Evolutionary conservation across 768 basidiomycete species (phyloP), one percentile per base, ranked within the genome.

Genomic region (Chalciporus chontae): DNA sequence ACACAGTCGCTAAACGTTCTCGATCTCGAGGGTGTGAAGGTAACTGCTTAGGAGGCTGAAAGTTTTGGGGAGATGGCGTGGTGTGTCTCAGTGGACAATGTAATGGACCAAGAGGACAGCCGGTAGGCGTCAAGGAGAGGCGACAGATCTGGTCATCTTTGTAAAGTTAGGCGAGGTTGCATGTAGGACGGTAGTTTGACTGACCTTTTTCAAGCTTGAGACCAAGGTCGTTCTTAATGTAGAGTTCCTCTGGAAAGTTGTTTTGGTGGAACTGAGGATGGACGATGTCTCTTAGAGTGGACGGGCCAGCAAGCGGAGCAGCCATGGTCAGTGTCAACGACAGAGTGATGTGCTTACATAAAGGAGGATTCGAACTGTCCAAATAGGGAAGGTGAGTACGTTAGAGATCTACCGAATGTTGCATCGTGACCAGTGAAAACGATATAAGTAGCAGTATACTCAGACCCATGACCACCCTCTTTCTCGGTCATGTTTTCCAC

Each of bases 141-240:
- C 87, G 80, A 69, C 96, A 99, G 60, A 98, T 96, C 70, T 98
- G 93, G 55, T 89, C 85, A 70, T 98, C 96, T 95, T n/a, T 57
- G 2, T 11, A 45, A 45, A 48, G 29, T 51, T 58, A 46, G 26
- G 49, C 31, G 19, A 27, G 31, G 19, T 26, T 43, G 8, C 0
- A 11, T 4, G 29, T 23, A 34, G 17, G 13, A 34, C 9, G 14
- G 13, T 1, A 5, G 15, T 38, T 10, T 24, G 10, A 43, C 53
- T 21, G 10, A 87, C 94, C 94, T 78, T 93, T 90, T 71, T 96
- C 94, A 29, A 97, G 83, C 68, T 93, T 94, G 59, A 94, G 70
- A 31, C 84, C 83, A 13, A 92, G 77, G 41, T 94, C 87, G 24
- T 76, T 75, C 69, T 97, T 96, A 60, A 93, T 77, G 63, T 80